Evolutionary conservation across 139 green algal species (phyloP).

Genomic region (Choricystis sp.): DNA sequence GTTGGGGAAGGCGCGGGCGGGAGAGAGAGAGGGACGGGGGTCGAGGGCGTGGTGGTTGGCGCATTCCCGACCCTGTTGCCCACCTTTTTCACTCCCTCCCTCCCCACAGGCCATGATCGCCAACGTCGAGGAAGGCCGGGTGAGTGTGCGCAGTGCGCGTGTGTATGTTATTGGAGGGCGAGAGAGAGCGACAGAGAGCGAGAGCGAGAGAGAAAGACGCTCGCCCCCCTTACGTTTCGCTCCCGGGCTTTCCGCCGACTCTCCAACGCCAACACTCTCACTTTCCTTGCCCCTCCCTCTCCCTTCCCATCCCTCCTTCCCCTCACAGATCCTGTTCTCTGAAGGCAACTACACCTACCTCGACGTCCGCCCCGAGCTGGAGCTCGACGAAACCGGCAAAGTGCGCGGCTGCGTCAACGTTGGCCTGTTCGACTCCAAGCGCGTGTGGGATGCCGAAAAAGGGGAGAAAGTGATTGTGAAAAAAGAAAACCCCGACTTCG

Average conservation of each 20-base stretch:
- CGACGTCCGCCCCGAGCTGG: constrained; percentile 51
- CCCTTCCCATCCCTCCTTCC: too few relatives aligned
- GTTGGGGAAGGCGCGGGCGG: too few relatives aligned
- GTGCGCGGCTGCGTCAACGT: constrained; percentile 48
- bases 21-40: too few relatives aligned
- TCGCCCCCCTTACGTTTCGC: too few relatives aligned
- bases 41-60: too few relatives aligned
- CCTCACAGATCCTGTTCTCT: constrained; percentile 33
- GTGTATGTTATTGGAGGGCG: background rate
- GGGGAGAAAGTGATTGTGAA: constrained; percentile 30
- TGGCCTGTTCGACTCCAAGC: constrained; percentile 20
- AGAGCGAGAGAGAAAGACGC: too few relatives aligned
- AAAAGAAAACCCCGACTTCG: constrained; percentile 28
- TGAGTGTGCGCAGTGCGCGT: constrained; percentile 7
- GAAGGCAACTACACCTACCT: constrained; percentile 52
- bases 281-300: background rate
- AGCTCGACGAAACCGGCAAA: constrained; percentile 54
- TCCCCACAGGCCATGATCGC: too few relatives aligned
- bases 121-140: constrained; percentile 48
- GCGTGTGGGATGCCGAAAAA: constrained; percentile 27
- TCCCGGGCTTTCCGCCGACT: too few relatives aligned
- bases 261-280: background rate
- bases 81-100: too few relatives aligned
- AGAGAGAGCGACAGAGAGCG: background rate
- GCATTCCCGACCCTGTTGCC: too few relatives aligned